These are phyloP conservation scores for Pseudocercospora macadamiae DNA, from an alignment of 2,329 filamentous ascomycete species.

Conservation along the genomic window DNA sequence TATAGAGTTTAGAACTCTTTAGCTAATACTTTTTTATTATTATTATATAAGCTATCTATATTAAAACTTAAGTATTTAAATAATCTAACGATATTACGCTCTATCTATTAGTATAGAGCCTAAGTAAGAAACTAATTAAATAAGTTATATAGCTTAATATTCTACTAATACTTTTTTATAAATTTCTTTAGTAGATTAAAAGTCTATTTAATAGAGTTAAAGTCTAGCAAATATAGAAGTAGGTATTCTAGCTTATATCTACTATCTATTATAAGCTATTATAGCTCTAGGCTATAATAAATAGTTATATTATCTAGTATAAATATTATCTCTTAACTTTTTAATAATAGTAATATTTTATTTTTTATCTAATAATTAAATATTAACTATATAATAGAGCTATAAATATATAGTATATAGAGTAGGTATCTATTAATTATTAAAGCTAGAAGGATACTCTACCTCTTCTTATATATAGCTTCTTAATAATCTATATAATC, in stretches of 20 bases:
- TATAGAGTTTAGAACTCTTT: not conserved
- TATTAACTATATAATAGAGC: not conserved
- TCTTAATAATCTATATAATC: not conserved
- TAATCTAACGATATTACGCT: not conserved
- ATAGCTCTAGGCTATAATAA: not conserved
- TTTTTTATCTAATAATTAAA: not conserved
- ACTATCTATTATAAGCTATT: not conserved
- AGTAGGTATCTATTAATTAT: constrained; percentile 7
- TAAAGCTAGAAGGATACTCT: no score
- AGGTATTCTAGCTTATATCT: not conserved
- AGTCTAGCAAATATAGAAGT: not conserved
- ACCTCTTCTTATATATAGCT: not conserved
- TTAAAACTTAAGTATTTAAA: no score
- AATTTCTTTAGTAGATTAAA: constrained; percentile 2
- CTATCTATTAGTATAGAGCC: not conserved
- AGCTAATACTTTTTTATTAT: not conserved
- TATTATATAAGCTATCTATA: not conserved
- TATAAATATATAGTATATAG: not conserved
- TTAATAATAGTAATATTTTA: not conserved
- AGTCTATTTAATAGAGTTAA: no score
- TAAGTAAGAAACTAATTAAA: not conserved
- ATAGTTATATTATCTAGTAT: constrained; percentile 4
- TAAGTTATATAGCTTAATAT: not conserved
- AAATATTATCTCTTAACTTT: not conserved
- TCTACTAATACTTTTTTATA: not conserved